Conservation (phyloP, 805 yeast genomes). For the Monosporozyma solicola region DNA sequence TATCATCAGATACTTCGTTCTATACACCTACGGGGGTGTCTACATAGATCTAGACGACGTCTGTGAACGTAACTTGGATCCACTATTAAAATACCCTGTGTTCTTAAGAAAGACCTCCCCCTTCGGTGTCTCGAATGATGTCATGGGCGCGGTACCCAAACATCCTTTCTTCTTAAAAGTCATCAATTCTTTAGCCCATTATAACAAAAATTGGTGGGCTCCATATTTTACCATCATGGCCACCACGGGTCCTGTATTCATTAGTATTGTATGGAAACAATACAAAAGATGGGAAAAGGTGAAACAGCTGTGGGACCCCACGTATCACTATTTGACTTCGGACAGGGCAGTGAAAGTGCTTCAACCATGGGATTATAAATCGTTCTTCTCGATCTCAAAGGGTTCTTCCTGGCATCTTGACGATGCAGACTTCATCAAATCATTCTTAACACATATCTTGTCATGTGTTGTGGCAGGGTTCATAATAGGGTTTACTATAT, state of each 20-base stretch:
- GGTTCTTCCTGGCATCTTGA: constrained; percentile 92
- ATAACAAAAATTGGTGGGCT: constrained; percentile 66
- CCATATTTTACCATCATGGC: constrained; percentile 90
- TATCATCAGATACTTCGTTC: constrained; percentile 76
- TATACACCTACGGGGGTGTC: constrained; percentile 77
- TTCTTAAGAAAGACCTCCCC: constrained; percentile 81
- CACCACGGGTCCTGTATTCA: constrained; percentile 83
- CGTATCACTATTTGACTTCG: constrained; percentile 13
- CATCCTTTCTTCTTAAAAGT: constrained; percentile 77
- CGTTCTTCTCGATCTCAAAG: constrained; percentile 62
- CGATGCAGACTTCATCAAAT: constrained; percentile 71
- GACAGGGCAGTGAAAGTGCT: constrained; percentile 43
- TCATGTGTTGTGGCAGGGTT: constrained; percentile 65
- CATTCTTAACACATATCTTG: constrained; percentile 62
- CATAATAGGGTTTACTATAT: constrained; percentile 38
- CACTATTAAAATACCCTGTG: constrained; percentile 68
- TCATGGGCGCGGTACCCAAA: constrained; percentile 78
- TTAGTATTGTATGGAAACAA: constrained; percentile 78
- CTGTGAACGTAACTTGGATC: constrained; percentile 67
- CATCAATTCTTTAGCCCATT: constrained; percentile 50
- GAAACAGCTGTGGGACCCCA: constrained; percentile 31
- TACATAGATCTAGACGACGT: constrained; percentile 88
- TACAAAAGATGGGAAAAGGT: constrained; percentile 64
- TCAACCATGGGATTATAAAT: constrained; percentile 64
- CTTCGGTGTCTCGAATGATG: constrained; percentile 85